A percentile compares a stretch with the other conserved stretches of the same genome.
These are phyloP conservation scores for Suhomyces vadensis DNA, from an alignment of 805 yeast species.

Conservation along the genomic window DNA sequence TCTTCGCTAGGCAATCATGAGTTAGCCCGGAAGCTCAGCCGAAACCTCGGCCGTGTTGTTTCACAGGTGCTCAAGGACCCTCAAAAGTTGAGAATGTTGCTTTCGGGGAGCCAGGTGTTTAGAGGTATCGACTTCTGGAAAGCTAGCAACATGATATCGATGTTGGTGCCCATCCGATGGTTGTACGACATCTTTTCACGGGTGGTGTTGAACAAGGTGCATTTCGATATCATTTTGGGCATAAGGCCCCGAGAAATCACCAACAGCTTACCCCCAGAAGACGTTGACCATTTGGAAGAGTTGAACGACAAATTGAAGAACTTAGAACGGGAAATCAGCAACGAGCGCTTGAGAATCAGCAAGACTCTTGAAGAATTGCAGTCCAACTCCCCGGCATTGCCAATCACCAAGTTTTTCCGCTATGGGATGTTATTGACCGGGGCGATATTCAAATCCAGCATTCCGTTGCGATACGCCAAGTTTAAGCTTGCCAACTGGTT, in stretches of 20 bases:
- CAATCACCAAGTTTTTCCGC: neutral
- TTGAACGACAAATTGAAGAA: conserved; percentile 12
- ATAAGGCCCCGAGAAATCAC: conserved; percentile 36
- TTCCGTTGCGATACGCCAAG: conserved; percentile 6
- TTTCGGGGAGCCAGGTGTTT: conserved; percentile 10
- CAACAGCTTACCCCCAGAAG: conserved; percentile 24
- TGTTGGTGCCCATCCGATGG: conserved; percentile 39
- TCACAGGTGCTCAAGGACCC: neutral
- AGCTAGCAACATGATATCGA: conserved; percentile 32
- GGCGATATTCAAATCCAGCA: conserved; percentile 3
- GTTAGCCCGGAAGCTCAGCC: conserved; percentile 20
- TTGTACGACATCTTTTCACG: conserved; percentile 35
- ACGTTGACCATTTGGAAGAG: conserved; percentile 26
- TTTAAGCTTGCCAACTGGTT: conserved; percentile 16
- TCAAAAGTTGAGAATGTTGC: neutral
- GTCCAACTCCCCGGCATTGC: neutral
- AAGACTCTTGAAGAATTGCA: neutral
- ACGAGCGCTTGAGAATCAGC: neutral
- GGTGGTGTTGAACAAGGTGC: conserved; percentile 32
- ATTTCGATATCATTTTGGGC: conserved; percentile 30
- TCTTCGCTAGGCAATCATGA: conserved; percentile 40
- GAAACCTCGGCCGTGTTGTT: conserved; percentile 11
- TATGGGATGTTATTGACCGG: neutral
- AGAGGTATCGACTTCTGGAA: conserved; percentile 31
- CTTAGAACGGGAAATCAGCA: neutral